Evolutionary conservation across 768 basidiomycete species (phyloP).

Genomic region (Inosperma sp.): DNA sequence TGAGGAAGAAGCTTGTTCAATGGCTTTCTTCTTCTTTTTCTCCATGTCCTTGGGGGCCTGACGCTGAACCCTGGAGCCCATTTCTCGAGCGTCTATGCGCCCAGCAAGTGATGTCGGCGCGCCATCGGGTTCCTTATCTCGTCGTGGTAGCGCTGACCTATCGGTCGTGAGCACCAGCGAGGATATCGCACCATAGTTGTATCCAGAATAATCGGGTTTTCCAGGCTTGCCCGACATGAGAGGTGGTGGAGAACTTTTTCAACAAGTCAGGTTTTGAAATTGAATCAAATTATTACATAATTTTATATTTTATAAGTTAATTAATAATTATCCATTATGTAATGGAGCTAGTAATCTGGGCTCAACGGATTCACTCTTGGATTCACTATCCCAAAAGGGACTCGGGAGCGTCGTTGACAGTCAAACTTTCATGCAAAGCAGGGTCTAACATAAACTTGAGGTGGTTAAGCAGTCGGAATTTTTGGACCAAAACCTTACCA

Average conservation of each 20-base stretch:
- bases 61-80: conserved; percentile 87
- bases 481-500: too few relatives aligned
- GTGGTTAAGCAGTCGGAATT: too few relatives aligned
- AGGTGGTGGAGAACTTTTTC: too few relatives aligned
- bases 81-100: conserved; percentile 81
- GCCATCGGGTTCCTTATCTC: conserved; percentile 96
- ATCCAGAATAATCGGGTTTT: conserved; percentile 81
- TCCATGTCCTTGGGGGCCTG: conserved; percentile 83
- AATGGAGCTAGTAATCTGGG: too few relatives aligned
- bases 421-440: background rate
- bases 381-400: too few relatives aligned
- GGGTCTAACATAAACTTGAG: too few relatives aligned
- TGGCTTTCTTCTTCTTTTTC: conserved; percentile 89
- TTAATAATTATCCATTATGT: too few relatives aligned
- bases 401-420: background rate
- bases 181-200: conserved; percentile 95
- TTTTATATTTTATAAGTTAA: too few relatives aligned
- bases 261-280: too few relatives aligned
- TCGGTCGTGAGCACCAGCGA: conserved; percentile 94
- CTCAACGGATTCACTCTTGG: too few relatives aligned
- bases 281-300: too few relatives aligned
- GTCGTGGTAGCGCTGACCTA: conserved; percentile 69
- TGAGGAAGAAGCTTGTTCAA: conserved; percentile 50
- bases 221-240: conserved; percentile 35
- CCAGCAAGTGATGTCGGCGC: conserved; percentile 91